These are phyloP conservation scores for Kregervanrija fluxuum DNA, from an alignment of 805 yeast species.

Conservation along the genomic window DNA sequence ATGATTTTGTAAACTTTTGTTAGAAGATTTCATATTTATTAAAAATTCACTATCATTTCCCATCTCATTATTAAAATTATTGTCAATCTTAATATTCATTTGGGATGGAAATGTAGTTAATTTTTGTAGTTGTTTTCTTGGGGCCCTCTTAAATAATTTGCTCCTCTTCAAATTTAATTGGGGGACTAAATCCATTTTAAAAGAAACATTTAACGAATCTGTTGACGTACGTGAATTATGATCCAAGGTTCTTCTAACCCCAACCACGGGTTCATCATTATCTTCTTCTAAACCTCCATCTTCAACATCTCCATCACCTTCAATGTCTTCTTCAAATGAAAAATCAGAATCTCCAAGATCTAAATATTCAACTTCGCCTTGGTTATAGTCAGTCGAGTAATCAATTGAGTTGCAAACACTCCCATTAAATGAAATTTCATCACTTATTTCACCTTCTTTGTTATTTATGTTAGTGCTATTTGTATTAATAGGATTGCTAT, in stretches of 20 bases:
- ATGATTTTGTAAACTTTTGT: slow-evolving; percentile 14
- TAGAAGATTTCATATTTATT: slow-evolving; percentile 9
- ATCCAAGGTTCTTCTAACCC: no score
- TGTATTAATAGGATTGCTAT: no score
- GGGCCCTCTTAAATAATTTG: slow-evolving; percentile 20
- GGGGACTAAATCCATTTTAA: slow-evolving; percentile 23
- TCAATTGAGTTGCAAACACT: slow-evolving; percentile 9
- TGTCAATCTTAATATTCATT: slow-evolving; percentile 3
- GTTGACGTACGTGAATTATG: slow-evolving; percentile 6
- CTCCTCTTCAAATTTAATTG: slow-evolving; percentile 18
- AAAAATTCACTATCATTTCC: background rate
- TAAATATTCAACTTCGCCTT: slow-evolving; percentile 21
- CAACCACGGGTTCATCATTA: background rate
- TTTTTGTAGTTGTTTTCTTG: slow-evolving; percentile 19
- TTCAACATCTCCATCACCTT: slow-evolving; percentile 10
- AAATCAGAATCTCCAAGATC: slow-evolving; percentile 24
- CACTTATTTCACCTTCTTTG: no score
- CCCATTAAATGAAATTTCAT: background rate
- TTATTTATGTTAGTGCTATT: no score
- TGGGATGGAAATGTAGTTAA: slow-evolving; percentile 11
- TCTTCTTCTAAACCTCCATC: slow-evolving; percentile 1
- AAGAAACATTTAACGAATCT: slow-evolving; percentile 24
- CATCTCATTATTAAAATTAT: slow-evolving; percentile 1
- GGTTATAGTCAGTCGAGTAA: slow-evolving; percentile 14
- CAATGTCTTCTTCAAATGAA: slow-evolving; percentile 16